Base-by-base conservation (phyloP, 345 rosid genomes). In the Eucalyptus curtisii region DNA sequence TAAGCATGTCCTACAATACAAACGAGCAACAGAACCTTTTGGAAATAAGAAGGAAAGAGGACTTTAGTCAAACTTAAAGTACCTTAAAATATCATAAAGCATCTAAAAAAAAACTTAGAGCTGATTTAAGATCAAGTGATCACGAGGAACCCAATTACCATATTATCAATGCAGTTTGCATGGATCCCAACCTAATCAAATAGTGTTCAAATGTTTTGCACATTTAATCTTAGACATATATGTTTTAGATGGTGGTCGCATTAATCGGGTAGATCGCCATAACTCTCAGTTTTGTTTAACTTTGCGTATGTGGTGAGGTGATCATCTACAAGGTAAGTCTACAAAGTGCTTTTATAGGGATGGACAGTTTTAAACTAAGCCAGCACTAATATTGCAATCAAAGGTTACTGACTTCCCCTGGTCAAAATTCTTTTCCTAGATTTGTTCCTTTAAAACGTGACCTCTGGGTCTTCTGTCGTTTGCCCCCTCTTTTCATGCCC, bases 141-240 rank as follows among this genome's bases (percentile, higher is more conserved):
- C 13, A 10, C 2, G 14, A 37, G 81, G 1, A 37, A 71, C 45
- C 25, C 82, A 6, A 16, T 71, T 8, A 5, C 22, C 25, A 0
- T 33, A 2, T 37, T 2, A 19, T 37, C 7, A 9, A 37, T 37
- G 4, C 7, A 71, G 2, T 19, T 71, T 0, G 1, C 27, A 16
- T 6, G 8, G 25, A 37, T 71, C 13, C 81, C 25, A 5, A 19
- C 13, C 4, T 8, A 24, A 19, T 71, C 4, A 3, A 24, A 71
- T 33, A 0, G 24, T 71, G 45, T 20, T 71, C 14, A 12, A 19
- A 9, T 10, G 4, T 71, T 20, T 37, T 37, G 8, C 1, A 0
- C 27, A 37, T 71, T 1, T 20, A 15, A 19, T 37, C 12, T 37
- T 2, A 19, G 2, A 3, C 13, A 71, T 19, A 7, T 52, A 20